phyloP scores from a whole-genome alignment of 257 asterid species.

The Primulina tabacum region DNA sequence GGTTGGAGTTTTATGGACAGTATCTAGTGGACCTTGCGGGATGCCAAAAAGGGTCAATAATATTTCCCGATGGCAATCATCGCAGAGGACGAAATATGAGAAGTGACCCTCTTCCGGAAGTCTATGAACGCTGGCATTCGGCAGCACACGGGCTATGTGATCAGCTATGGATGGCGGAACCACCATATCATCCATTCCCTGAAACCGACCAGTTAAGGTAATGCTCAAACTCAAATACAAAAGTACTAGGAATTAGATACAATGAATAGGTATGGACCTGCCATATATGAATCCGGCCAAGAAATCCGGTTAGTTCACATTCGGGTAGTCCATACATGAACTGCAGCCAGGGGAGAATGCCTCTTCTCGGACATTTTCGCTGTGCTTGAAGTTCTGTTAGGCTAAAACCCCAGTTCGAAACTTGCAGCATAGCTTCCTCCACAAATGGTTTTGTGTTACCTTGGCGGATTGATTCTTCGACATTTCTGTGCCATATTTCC shows the following conservation, averaged over 20 bases:
- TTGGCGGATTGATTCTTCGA: slow-evolving; percentile 79
- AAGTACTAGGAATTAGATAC: no score
- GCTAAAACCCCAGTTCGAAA: slow-evolving; percentile 82
- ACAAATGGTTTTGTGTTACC: slow-evolving; percentile 55
- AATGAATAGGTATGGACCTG: no score
- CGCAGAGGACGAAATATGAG: slow-evolving; percentile 65
- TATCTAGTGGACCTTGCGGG: slow-evolving; percentile 59
- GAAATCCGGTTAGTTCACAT: no score
- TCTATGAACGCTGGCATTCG: slow-evolving; percentile 55
- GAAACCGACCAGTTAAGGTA: slow-evolving; percentile 20
- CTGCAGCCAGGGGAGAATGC: no score
- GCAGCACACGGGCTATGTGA: slow-evolving; percentile 56
- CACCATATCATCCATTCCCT: slow-evolving; percentile 77
- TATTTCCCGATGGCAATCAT: slow-evolving; percentile 70
- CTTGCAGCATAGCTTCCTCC: slow-evolving; percentile 84
- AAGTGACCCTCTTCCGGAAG: slow-evolving; percentile 84
- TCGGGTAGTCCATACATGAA: no score
- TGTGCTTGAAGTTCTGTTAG: slow-evolving; percentile 1
- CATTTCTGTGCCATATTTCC: slow-evolving; percentile 80
- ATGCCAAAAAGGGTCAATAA: slow-evolving; percentile 66
- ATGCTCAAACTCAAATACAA: background rate
- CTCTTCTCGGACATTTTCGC: no score
- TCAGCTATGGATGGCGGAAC: slow-evolving; percentile 72
- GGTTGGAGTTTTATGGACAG: slow-evolving; percentile 39
- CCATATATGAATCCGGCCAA: no score